phyloP scores from a whole-genome alignment of 192 early-diverging fungal genomes.

The Kappamyces sp. region DNA sequence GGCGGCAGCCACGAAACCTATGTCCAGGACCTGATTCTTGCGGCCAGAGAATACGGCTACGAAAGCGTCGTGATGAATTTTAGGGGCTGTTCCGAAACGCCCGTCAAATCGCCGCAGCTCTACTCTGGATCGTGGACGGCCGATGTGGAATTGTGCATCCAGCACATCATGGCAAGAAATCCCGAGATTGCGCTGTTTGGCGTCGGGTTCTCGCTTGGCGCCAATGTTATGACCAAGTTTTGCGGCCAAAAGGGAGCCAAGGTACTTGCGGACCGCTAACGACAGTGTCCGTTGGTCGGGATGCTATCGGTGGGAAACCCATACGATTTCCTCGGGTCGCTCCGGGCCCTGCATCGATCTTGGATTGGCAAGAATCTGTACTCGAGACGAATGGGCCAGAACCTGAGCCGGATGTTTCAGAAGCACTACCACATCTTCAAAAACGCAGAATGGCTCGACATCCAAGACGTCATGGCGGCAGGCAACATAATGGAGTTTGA shows the following conservation, averaged over 20 bases:
- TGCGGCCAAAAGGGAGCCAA: conserved; percentile 15
- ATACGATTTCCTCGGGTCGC: conserved; percentile 63
- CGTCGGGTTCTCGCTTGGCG: conserved; percentile 85
- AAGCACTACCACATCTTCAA: conserved; percentile 32
- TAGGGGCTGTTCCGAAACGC: conserved; percentile 78
- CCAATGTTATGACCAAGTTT: conserved; percentile 85
- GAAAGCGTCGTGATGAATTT: conserved; percentile 81
- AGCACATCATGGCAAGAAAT: conserved; percentile 44
- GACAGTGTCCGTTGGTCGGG: conserved; percentile 70
- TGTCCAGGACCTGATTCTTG: conserved; percentile 62
- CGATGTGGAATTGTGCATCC: conserved; percentile 61
- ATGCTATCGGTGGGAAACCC: conserved; percentile 82
- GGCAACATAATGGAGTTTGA: conserved; percentile 77
- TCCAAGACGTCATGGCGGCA: conserved; percentile 47
- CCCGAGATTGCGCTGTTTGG: conserved; percentile 66
- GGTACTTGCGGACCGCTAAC: conserved; percentile 58
- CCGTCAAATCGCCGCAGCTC: conserved; percentile 68
- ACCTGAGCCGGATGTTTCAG: conserved; percentile 43
- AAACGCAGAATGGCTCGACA: conserved; percentile 40
- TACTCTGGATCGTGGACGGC: conserved; percentile 81
- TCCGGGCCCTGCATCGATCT: conserved; percentile 41
- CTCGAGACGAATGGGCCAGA: conserved; percentile 49
- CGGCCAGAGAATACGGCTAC: conserved; percentile 36
- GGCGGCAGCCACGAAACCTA: conserved; percentile 91
- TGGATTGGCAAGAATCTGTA: conserved; percentile 56